Evolutionary conservation across 2,329 filamentous ascomycete genomes (phyloP).

Genomic region (Ceratocystis eucalypticola): DNA sequence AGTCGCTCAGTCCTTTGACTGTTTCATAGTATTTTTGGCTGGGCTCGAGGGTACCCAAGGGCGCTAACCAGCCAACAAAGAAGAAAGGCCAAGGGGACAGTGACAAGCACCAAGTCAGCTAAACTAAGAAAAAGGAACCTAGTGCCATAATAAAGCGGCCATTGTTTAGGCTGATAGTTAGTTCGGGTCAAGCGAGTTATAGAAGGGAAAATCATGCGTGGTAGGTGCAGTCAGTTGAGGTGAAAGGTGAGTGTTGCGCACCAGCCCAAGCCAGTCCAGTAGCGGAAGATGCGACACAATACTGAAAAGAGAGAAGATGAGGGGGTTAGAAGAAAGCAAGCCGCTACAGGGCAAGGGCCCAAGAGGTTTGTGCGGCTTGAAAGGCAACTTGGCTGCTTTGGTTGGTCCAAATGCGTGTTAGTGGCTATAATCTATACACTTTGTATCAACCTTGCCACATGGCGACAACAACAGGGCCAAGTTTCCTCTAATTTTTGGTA

Average conservation of each 20-base stretch:
- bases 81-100: neutral
- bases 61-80: too few species aligned
- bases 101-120: neutral
- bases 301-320: neutral
- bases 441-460: neutral
- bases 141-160: neutral
- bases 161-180: neutral
- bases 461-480: neutral
- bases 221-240: conserved; percentile 2
- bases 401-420: neutral
- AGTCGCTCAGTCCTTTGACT: neutral
- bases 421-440: neutral
- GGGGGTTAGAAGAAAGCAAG: neutral
- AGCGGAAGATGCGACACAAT: neutral
- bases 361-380: neutral
- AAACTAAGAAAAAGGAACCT: neutral
- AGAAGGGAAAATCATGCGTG: neutral
- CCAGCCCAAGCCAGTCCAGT: neutral
- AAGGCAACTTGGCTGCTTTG: neutral
- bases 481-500: too few species aligned
- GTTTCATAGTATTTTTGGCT: conserved; percentile 6
- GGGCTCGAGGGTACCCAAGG: neutral
- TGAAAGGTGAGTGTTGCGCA: neutral
- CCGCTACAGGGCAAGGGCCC: neutral
- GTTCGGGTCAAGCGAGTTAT: conserved; percentile 6